Evolutionary conservation across 495 filamentous ascomycete genomes (phyloP).

Genomic region (Penicillium arizonense): DNA sequence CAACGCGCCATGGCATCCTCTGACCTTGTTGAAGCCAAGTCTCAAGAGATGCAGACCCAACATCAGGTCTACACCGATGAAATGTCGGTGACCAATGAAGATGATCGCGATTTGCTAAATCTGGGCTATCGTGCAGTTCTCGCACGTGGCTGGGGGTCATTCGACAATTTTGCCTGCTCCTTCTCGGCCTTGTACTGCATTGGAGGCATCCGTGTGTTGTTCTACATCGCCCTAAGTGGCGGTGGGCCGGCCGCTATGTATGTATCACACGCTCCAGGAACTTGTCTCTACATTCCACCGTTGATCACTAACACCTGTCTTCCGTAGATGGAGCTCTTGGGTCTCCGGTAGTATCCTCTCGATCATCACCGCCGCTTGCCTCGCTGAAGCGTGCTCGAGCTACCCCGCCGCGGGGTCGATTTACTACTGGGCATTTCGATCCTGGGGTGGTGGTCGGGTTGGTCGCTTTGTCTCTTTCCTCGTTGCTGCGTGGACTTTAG

Average conservation of each 20-base stretch:
- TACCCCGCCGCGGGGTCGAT: conserved; percentile 36
- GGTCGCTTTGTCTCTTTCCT: conserved; percentile 33
- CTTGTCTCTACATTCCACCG: not conserved
- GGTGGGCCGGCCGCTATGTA: conserved; percentile 35
- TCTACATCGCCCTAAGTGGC: conserved; percentile 33
- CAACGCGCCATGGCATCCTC: not conserved
- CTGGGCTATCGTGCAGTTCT: conserved; percentile 34
- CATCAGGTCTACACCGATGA: conserved; percentile 1
- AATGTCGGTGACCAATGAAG: conserved; percentile 22
- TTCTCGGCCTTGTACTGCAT: conserved; percentile 34
- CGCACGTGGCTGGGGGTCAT: conserved; percentile 29
- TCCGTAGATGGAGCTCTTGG: conserved; percentile 36
- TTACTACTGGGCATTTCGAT: conserved; percentile 40
- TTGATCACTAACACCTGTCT: conserved; percentile 4
- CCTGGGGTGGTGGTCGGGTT: conserved; percentile 28
- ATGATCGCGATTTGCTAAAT: conserved; percentile 32
- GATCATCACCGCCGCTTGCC: conserved; percentile 34
- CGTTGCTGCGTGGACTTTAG: conserved; percentile 36
- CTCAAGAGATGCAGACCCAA: conserved; percentile 7
- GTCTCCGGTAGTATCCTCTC: conserved; percentile 34
- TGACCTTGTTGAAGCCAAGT: conserved; percentile 9
- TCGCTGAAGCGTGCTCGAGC: conserved; percentile 34
- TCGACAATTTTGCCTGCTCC: conserved; percentile 37
- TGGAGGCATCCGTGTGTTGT: conserved; percentile 33
- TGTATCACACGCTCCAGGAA: not conserved